These are phyloP conservation scores for Geum urbanum DNA, from an alignment of 306 rosid genomes.

Conservation along the genomic window DNA sequence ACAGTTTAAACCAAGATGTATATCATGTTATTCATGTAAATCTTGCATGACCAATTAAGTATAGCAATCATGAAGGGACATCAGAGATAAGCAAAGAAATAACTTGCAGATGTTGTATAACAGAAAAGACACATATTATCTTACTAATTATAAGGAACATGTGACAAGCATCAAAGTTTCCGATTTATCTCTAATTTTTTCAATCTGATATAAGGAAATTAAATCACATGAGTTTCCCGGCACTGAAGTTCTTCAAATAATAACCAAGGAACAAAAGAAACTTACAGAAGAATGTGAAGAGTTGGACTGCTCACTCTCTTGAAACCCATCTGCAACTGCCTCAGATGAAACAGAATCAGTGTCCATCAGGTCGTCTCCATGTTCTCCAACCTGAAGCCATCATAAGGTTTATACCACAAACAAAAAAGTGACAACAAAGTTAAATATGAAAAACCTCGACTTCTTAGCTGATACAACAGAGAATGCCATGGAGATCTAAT, in stretches of 20 bases:
- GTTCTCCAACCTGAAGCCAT: slow-evolving; percentile 61
- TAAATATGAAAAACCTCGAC: slow-evolving; percentile 11
- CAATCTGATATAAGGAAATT: background rate
- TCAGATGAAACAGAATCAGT: slow-evolving; percentile 44
- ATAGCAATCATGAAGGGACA: background rate
- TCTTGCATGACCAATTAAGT: background rate
- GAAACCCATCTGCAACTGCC: slow-evolving; percentile 52
- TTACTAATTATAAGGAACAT: background rate
- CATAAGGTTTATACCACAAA: slow-evolving; percentile 18
- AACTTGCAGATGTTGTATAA: background rate
- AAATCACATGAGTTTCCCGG: background rate
- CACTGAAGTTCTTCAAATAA: background rate
- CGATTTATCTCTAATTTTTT: slow-evolving; percentile 7
- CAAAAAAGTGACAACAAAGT: slow-evolving; percentile 17
- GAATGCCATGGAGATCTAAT: slow-evolving; percentile 82
- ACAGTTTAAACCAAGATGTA: background rate
- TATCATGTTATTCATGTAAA: background rate
- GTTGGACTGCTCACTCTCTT: slow-evolving; percentile 35
- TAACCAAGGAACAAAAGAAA: slow-evolving; percentile 16
- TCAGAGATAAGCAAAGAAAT: background rate
- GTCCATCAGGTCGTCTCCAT: slow-evolving; percentile 59
- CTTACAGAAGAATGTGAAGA: slow-evolving; percentile 56
- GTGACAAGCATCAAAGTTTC: background rate
- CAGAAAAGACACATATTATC: background rate
- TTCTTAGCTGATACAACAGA: slow-evolving; percentile 64